Evolutionary conservation across 495 filamentous ascomycete genomes (phyloP), one percentile per base, ranked within the genome.

Genomic region (Articulospora tetracladia): DNA sequence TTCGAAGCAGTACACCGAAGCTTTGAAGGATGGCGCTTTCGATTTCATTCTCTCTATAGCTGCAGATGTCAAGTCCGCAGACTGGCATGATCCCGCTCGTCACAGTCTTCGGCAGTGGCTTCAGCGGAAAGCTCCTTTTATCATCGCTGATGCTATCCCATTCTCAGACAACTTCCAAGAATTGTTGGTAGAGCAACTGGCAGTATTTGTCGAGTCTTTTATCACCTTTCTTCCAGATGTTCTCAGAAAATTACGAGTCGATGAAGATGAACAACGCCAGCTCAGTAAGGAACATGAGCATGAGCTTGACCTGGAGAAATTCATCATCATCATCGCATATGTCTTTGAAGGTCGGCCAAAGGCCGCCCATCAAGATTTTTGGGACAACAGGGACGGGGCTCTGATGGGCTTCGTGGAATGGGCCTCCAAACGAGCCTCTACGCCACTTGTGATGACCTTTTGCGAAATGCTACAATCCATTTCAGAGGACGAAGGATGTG

Each of bases 141-240:
- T 93, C 25, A 71, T 82, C 1, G 70, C 80, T 1, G 90, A 95
- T 24, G 74, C 79, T 1, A 73, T 83, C 17, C 69, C 79, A 23
- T 88, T 89, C 59, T 82, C 84, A 19, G 68, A 73, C 1, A 82
- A 82, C 58, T 84, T 97, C 66, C 87, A 88, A 61, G 67, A 73
- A 23, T 72, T 88, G 6, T 51, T 96, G 46, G 91, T 93, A 83
- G 82, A 86, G 57, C 87, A 89, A 63, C 75, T 98, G 17, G 92
- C 97, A 71, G 78, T 79, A 0, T 94, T 96, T 67, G 79, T 90
- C n/a, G 92, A 97, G 61, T 83, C 87, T 8, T 92, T 94, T 66
- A 90, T 99, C 63, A 88, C 90, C 1, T 96, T 98, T 70, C 89
- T 97, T 82, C 94, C 95, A 2, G 92, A 97, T 70, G 84, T 92